These are phyloP conservation scores for Botrytis deweyae DNA, from an alignment of 2,329 filamentous ascomycete species.

Conservation along the genomic window DNA sequence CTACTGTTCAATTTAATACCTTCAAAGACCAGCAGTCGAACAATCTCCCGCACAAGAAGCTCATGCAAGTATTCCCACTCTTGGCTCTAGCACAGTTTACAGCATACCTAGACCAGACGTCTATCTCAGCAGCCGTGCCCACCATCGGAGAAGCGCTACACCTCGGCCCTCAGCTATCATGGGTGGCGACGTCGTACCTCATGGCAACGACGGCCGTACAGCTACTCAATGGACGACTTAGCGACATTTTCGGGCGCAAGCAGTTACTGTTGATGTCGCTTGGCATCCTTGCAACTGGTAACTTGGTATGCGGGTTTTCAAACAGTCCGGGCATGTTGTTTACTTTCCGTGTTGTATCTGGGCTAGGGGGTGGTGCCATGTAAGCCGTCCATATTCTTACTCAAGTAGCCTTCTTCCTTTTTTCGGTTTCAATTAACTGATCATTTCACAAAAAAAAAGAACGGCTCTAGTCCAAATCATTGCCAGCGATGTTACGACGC, in stretches of 20 bases:
- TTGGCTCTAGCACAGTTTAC: constrained; percentile 24
- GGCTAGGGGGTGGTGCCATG: constrained; percentile 24
- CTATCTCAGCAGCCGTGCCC: constrained; percentile 22
- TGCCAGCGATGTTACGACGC: constrained; percentile 20
- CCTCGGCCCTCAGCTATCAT: constrained; percentile 16
- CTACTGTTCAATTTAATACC: neutral
- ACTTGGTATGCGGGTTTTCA: constrained; percentile 24
- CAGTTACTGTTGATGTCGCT: neutral
- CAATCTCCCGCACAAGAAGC: constrained; percentile 14
- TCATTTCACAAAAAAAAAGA: neutral
- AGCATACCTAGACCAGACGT: constrained; percentile 24
- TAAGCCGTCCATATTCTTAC: constrained; percentile 1
- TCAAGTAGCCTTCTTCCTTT: neutral
- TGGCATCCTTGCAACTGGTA: constrained; percentile 21
- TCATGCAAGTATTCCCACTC: constrained; percentile 22
- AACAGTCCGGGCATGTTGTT: constrained; percentile 13
- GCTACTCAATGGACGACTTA: constrained; percentile 21
- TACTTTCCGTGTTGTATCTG: constrained; percentile 18
- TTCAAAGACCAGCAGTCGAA: constrained; percentile 13
- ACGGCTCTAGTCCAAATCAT: constrained; percentile 22
- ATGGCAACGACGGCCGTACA: constrained; percentile 22
- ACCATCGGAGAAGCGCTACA: constrained; percentile 20
- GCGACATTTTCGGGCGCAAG: constrained; percentile 26
- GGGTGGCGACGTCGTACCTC: constrained; percentile 23
- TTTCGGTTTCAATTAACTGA: neutral